Conservation (phyloP, 352 stramenopile species). For the Discostella stelligera region DNA sequence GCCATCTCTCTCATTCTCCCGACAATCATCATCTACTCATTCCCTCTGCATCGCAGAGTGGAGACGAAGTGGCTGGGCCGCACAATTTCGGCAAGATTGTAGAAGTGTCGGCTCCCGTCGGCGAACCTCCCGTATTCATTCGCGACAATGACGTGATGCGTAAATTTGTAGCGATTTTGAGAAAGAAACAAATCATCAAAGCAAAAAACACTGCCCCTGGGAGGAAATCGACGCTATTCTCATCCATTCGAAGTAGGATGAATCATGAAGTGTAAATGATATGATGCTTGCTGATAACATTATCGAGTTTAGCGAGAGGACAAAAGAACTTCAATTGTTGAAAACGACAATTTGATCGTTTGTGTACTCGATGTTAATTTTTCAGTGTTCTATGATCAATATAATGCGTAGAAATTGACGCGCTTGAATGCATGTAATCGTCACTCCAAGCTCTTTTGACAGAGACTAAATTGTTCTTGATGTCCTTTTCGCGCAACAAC, state of each 20-base stretch:
- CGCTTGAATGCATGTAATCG: too few species aligned
- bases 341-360: too few species aligned
- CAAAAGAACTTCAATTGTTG: background rate
- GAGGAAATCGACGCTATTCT: background rate
- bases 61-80: constrained; percentile 13
- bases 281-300: too few species aligned
- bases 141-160: constrained; percentile 32
- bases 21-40: too few species aligned
- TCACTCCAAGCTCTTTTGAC: too few species aligned
- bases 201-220: background rate
- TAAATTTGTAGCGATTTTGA: constrained; percentile 27
- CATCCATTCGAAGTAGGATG: background rate
- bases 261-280: background rate
- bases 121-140: constrained; percentile 49
- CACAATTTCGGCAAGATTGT: constrained; percentile 30
- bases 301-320: background rate
- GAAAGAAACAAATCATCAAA: constrained; percentile 29
- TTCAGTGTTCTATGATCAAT: too few species aligned
- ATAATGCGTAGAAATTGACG: too few species aligned
- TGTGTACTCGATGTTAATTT: too few species aligned
- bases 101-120: constrained; percentile 38
- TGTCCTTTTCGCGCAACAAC: too few species aligned
- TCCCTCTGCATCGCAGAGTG: constrained; percentile 1
- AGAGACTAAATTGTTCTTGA: too few species aligned
- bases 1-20: constrained; percentile 1